Evolutionary conservation across 352 stramenopile species (phyloP), one percentile per base, ranked within the genome.

Genomic region (Phytophthora sp.): DNA sequence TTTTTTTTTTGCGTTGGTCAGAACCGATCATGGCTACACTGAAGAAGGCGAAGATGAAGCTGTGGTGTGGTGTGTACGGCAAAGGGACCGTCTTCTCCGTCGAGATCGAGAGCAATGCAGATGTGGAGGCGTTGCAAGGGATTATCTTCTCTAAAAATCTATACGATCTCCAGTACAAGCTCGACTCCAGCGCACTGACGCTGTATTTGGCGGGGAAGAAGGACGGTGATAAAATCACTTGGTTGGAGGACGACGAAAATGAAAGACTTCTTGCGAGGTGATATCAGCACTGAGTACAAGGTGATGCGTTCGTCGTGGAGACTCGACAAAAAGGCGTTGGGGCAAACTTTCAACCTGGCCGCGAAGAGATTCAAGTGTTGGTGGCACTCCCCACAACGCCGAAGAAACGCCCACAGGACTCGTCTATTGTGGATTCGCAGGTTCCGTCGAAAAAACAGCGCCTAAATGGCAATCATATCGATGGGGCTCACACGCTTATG

Each of bases 121-220:
- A 58, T 17, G 61, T 69, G 37, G 15, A 18, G n/a, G n/a, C n/a
- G n/a, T n/a, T n/a, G n/a, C n/a, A n/a, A n/a, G n/a, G n/a, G n/a
- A n/a, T n/a, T n/a, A 2, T 41, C 52, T 28, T 49, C 61, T 38
- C 46, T n/a, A 34, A 58, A n/a, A 31, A 54, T 9, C 13, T 37
- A 24, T 26, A 34, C 31, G 43, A 37, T 3, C 8, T 38, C 11
- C 35, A 18, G 5, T 38, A 28, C 32, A 41, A 30, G 15, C 5
- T 54, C 27, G 11, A 24, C 6, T 6, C 52, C 15, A 20, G 8
- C 20, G 13, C 9, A 21, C 37, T 58, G 44, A 60, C 20, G 30
- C 49, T 69, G 12, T 69, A 59, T 37, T 54, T 69, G 61, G 52
- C 61, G 23, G 17, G 45, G 60, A 69, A 58, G n/a, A 42, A 60